phyloP scores from a whole-genome alignment of 1,284 basidiomycete genomes.

The Phenoliferia sp. region DNA sequence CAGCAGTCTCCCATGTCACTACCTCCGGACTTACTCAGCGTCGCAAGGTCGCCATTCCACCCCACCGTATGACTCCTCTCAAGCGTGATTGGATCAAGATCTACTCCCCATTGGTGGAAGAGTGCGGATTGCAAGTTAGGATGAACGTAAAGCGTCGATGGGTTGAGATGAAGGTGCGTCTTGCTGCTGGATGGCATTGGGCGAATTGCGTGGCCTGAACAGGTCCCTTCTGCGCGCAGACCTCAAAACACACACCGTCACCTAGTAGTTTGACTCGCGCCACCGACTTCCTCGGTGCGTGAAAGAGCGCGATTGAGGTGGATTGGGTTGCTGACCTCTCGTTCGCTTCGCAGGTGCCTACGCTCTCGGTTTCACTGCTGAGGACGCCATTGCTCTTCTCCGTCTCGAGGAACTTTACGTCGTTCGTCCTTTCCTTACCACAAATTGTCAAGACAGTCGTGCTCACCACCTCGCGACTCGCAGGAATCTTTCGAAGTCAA shows the following conservation, averaged over 20 bases:
- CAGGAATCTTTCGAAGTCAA: conserved; percentile 63
- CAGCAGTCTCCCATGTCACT: conserved; percentile 22
- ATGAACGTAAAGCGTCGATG: conserved; percentile 88
- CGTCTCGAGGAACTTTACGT: conserved; percentile 95
- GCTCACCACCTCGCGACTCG: not conserved
- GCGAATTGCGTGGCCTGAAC: no score
- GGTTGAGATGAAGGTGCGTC: conserved; percentile 85
- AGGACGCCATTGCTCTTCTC: conserved; percentile 93
- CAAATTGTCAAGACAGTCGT: not conserved
- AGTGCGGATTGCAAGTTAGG: conserved; percentile 86
- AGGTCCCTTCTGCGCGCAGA: no score
- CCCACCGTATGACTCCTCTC: conserved; percentile 93
- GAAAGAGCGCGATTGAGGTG: no score
- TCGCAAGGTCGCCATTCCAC: conserved; percentile 69
- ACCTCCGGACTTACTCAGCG: conserved; percentile 26
- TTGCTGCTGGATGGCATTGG: not conserved
- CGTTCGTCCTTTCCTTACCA: not conserved
- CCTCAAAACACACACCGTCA: conserved; percentile 74
- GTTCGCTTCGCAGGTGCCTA: no score
- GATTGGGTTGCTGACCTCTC: no score
- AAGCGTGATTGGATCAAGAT: conserved; percentile 98
- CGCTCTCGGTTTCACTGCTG: conserved; percentile 73
- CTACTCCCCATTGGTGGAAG: conserved; percentile 92
- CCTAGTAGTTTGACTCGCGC: conserved; percentile 72
- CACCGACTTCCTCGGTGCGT: conserved; percentile 96